Evolutionary conservation across 495 filamentous ascomycete species (phyloP), one percentile per base, ranked within the genome.

Genomic region (Neurospora sp.): DNA sequence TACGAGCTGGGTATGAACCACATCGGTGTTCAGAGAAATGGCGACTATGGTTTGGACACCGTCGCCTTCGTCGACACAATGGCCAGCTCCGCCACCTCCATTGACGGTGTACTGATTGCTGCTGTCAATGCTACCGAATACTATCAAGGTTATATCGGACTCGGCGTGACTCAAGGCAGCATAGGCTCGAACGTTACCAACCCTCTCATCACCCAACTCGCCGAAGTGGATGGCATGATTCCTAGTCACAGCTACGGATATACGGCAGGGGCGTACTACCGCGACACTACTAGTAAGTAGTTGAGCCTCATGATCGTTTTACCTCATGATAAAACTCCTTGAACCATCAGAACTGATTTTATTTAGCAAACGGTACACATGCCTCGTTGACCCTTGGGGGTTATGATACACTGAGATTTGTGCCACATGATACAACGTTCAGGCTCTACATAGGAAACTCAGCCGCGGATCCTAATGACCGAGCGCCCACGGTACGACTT

Each of bases 231-330:
- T 70, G 86, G 86, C 39, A 74, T 73, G 2, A 89, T 91, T 72
- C 87, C 89, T 37, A 90, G 88, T 70, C 83, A 90, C 59, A 89
- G 86, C 75, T 92, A 90, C 76, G 90, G 89, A 69, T 92, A 89
- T 76, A 91, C 90, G 7, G 89, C 90, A 59, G 90, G 90, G 3
- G 89, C 89, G 46, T 85, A 87, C 72, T 91, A 91, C 76, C 85
- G 89, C 84, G 75, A 78, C 14, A 70, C 54, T 35, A 66, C 54
- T 66, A 66, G 79, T 80, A 77, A 78, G 79, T 18, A 38, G 9
- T 18, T 35, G 18, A 11, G 2, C 3, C 69, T 54, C 23, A n/a
- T 10, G 20, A 44, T 35, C 23, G 9, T 41, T 6, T 39, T 69
- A 81, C 27, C 38, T 11, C 70, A 27, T 16, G 5, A 39, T 66